phyloP scores from a whole-genome alignment of 345 rosid genomes.

The Turnera subulata region DNA sequence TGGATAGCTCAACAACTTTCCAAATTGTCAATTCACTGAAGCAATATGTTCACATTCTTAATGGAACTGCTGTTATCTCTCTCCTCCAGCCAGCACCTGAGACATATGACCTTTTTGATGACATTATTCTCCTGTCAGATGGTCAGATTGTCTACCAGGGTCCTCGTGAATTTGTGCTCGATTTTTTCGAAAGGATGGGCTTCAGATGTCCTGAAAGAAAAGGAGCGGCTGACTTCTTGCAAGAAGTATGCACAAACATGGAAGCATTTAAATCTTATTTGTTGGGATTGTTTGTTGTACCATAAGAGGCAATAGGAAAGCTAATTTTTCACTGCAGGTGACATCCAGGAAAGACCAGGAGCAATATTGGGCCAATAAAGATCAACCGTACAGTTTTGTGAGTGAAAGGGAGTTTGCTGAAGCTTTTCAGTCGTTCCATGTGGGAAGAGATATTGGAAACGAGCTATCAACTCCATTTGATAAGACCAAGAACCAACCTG shows the following conservation, averaged over 20 bases:
- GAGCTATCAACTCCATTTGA: conserved; percentile 46
- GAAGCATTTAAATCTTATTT: background rate
- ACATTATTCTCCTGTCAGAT: conserved; percentile 50
- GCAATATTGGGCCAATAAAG: conserved; percentile 49
- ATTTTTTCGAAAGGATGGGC: conserved; percentile 50
- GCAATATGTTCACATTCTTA: conserved; percentile 43
- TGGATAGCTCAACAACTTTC: conserved; percentile 60
- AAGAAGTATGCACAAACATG: conserved; percentile 32
- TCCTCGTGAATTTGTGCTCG: conserved; percentile 33
- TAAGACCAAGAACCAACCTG: conserved; percentile 39
- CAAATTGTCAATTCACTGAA: conserved; percentile 48
- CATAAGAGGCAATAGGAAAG: too few relatives aligned
- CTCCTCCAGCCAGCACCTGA: conserved; percentile 69
- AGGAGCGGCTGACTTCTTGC: conserved; percentile 51
- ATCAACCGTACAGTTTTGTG: conserved; percentile 40
- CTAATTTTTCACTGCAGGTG: conserved; percentile 2
- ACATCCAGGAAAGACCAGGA: conserved; percentile 62
- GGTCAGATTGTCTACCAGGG: conserved; percentile 52
- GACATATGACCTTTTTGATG: conserved; percentile 53
- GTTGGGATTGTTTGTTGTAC: background rate
- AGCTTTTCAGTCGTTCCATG: conserved; percentile 40
- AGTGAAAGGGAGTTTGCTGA: conserved; percentile 39
- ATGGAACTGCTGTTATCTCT: conserved; percentile 42
- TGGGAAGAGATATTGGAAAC: conserved; percentile 27
- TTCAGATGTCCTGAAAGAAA: conserved; percentile 54